phyloP scores from a whole-genome alignment of 106 monocot genomes.

The Dendrobium officinale region DNA sequence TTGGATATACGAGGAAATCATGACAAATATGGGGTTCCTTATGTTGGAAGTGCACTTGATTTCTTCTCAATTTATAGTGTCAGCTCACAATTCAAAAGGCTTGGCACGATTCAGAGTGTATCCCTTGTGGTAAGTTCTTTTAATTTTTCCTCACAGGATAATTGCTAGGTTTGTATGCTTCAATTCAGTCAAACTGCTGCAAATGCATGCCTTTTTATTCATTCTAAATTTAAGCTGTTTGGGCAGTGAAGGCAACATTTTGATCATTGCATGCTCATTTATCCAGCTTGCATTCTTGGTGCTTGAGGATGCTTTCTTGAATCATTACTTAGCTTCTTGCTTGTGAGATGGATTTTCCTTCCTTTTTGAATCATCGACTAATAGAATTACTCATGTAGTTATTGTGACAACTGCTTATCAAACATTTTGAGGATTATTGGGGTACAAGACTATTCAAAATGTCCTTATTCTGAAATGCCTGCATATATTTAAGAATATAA shows the following conservation, averaged over 20 bases:
- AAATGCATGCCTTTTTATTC: too few relatives aligned
- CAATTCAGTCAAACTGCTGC: not conserved
- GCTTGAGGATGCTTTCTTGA: not conserved
- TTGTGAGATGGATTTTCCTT: not conserved
- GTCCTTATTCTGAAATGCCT: not conserved
- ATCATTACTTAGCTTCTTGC: not conserved
- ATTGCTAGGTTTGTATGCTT: not conserved
- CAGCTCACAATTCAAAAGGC: conserved; percentile 58
- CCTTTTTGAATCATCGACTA: not conserved
- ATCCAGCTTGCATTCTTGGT: not conserved
- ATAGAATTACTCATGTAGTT: not conserved
- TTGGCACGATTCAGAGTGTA: conserved; percentile 51
- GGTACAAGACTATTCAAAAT: not conserved
- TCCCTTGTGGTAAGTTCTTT: conserved; percentile 63
- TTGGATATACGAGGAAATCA: conserved; percentile 92
- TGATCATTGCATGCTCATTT: not conserved
- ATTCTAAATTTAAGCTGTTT: not conserved
- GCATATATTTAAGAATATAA: too few relatives aligned
- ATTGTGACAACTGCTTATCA: not conserved
- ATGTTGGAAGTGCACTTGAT: conserved; percentile 50
- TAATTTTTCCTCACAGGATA: not conserved
- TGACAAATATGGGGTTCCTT: conserved; percentile 93
- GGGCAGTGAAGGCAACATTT: not conserved
- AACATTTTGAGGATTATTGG: not conserved
- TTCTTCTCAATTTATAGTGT: conserved; percentile 74